Conservation (phyloP, 306 rosid genomes). For the Lotus japonicus region DNA sequence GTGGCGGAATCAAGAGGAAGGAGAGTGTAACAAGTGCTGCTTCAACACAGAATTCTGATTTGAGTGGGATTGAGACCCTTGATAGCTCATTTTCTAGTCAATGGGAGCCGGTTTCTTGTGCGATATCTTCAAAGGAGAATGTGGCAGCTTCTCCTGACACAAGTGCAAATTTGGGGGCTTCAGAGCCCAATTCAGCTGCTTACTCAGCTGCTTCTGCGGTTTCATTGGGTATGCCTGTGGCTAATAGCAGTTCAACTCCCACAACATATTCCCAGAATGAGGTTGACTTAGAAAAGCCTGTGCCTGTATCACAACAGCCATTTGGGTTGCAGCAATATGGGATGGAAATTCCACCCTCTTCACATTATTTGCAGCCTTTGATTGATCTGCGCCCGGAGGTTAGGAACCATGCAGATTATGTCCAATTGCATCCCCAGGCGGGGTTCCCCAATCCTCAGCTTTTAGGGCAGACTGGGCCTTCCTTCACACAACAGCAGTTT, state of each 20-base stretch:
- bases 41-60: conserved; percentile 78
- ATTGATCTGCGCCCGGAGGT: conserved; percentile 43
- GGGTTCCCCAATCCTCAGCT: conserved; percentile 56
- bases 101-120: conserved; percentile 32
- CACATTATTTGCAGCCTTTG: conserved; percentile 47
- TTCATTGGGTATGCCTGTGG: conserved; percentile 30
- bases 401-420: conserved; percentile 39
- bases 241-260: conserved; percentile 30
- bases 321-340: conserved; percentile 38
- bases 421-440: conserved; percentile 47
- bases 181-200: conserved; percentile 33
- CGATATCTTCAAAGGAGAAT: conserved; percentile 37
- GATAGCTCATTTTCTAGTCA: conserved; percentile 40
- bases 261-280: conserved; percentile 39
- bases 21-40: conserved; percentile 68
- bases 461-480: conserved; percentile 36
- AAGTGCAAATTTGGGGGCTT: conserved; percentile 29
- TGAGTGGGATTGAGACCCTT: conserved; percentile 51
- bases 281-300: no score
- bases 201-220: conserved; percentile 33
- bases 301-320: no score
- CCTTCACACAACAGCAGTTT: conserved; percentile 48
- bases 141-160: conserved; percentile 33
- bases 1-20: conserved; percentile 41
- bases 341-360: conserved; percentile 38